Evolutionary conservation across 371 early-diverging fungal species (phyloP).

Genomic region (Neoconidiobolus thromboides): DNA sequence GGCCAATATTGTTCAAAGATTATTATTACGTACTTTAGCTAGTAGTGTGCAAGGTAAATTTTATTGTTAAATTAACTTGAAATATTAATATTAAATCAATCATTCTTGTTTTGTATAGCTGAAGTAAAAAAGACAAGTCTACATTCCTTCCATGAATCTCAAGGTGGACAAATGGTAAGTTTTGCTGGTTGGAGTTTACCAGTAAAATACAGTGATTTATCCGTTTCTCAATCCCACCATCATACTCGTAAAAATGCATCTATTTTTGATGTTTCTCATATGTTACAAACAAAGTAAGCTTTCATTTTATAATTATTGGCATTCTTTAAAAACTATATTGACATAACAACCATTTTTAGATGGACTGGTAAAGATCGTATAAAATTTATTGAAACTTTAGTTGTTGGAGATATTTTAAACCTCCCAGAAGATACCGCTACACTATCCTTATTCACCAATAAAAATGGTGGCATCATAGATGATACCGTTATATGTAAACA

Average conservation of each 20-base stretch:
- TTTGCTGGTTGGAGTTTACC: constrained; percentile 97
- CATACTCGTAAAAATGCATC: constrained; percentile 84
- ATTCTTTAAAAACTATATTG: background rate
- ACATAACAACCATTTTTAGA: constrained; percentile 15
- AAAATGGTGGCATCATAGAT: constrained; percentile 91
- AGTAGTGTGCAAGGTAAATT: no score
- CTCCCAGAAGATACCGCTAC: constrained; percentile 65
- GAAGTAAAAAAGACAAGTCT: constrained; percentile 57
- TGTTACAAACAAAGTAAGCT: constrained; percentile 80
- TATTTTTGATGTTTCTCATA: constrained; percentile 97
- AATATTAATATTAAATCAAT: no score
- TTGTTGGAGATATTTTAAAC: constrained; percentile 68
- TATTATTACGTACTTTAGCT: no score
- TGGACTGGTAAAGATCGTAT: constrained; percentile 73
- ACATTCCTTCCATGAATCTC: constrained; percentile 74
- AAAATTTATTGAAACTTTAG: constrained; percentile 71
- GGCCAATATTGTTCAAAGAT: no score
- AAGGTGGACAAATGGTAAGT: constrained; percentile 85
- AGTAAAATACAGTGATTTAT: constrained; percentile 62
- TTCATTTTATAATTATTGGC: background rate
- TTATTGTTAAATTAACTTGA: no score
- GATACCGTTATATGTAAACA: constrained; percentile 90
- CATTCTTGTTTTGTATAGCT: background rate
- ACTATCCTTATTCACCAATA: constrained; percentile 85
- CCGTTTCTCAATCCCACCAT: constrained; percentile 68